These are phyloP conservation scores for Plantago coronopus DNA, from an alignment of 305 asterid genomes.

Conservation along the genomic window DNA sequence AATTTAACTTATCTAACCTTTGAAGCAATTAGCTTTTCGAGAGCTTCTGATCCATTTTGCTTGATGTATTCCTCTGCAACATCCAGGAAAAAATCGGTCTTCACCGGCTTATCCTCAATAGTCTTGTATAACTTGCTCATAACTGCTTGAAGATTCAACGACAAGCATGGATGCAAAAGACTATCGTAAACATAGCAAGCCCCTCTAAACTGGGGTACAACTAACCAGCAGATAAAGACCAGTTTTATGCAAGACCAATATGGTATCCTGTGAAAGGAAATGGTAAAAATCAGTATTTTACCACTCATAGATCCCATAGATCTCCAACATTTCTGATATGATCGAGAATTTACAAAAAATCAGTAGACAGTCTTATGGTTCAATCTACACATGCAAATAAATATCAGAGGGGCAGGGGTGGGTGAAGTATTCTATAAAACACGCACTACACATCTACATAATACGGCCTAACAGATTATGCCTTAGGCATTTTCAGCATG, in stretches of 20 bases:
- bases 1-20: constrained; percentile 34
- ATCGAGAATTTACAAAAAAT: too few relatives aligned
- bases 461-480: too few relatives aligned
- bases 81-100: constrained; percentile 20
- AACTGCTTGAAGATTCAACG: constrained; percentile 23
- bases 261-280: constrained; percentile 38
- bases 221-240: constrained; percentile 31
- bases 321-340: too few relatives aligned
- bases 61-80: constrained; percentile 27
- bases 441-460: too few relatives aligned
- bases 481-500: too few relatives aligned
- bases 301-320: too few relatives aligned
- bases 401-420: too few relatives aligned
- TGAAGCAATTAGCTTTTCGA: constrained; percentile 31
- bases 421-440: too few relatives aligned
- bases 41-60: constrained; percentile 33
- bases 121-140: constrained; percentile 17
- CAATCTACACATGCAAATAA: too few relatives aligned
- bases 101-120: constrained; percentile 23
- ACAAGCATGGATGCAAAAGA: constrained; percentile 28
- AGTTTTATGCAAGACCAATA: constrained; percentile 42
- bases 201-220: constrained; percentile 38
- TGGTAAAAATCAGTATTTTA: too few relatives aligned
- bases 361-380: too few relatives aligned
- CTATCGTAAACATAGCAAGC: constrained; percentile 35